These are phyloP conservation scores for Begonia loranthoides DNA, from an alignment of 306 rosid genomes.

Conservation along the genomic window DNA sequence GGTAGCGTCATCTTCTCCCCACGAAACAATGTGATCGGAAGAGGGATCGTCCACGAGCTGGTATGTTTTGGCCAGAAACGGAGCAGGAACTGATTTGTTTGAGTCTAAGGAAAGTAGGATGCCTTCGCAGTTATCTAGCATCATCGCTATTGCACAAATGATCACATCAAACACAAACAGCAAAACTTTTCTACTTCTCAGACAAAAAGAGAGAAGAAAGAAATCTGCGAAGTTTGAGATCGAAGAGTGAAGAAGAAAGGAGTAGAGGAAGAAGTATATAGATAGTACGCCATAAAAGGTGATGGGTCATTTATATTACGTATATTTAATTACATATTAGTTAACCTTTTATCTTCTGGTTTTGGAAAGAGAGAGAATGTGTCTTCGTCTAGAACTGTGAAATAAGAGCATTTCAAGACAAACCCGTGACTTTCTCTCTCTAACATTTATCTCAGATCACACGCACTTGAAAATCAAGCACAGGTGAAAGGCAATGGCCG, in stretches of 20 bases:
- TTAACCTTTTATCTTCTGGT: too few species aligned
- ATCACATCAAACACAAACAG: too few species aligned
- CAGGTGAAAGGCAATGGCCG: too few species aligned
- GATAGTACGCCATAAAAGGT: neutral
- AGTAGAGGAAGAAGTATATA: neutral
- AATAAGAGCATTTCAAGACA: constrained; percentile 97
- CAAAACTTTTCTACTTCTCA: too few species aligned
- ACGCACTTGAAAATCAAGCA: too few species aligned
- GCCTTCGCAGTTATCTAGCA: constrained; percentile 72
- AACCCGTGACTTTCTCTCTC: constrained; percentile 75
- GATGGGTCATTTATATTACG: too few species aligned
- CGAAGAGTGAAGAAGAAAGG: too few species aligned
- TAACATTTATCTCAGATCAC: too few species aligned
- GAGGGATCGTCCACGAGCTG: constrained; percentile 85
- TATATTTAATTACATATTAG: too few species aligned
- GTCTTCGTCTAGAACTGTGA: constrained; percentile 78
- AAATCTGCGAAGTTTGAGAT: too few species aligned
- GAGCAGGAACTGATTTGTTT: constrained; percentile 91
- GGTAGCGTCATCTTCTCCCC: constrained; percentile 95
- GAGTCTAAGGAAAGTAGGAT: constrained; percentile 79
- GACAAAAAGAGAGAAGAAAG: too few species aligned
- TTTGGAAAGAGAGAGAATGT: constrained; percentile 6
- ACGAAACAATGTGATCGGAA: constrained; percentile 91
- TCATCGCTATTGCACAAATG: constrained; percentile 37
- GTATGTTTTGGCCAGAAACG: constrained; percentile 83